A percentile compares a stretch with the other conserved stretches of the same genome.
Evolutionary conservation across 2,329 filamentous ascomycete species (phyloP).

Genomic region (Neofusicoccum ribis): DNA sequence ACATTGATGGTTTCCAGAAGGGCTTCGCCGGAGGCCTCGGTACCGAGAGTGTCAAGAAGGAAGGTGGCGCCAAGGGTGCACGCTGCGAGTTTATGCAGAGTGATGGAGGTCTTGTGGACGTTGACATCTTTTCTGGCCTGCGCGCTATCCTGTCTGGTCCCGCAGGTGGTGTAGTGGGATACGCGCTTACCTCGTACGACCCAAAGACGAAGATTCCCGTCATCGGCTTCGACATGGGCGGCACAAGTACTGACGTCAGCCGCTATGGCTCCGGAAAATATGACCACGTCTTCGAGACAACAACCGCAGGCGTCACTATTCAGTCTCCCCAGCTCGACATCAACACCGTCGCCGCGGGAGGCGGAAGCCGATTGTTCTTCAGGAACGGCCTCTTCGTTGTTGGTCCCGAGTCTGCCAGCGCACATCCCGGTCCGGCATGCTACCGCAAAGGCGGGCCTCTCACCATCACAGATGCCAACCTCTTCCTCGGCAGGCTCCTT

Average conservation of each 20-base stretch:
- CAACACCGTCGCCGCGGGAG: conserved; percentile 90
- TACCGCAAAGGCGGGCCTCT: conserved; percentile 87
- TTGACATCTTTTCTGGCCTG: conserved; percentile 79
- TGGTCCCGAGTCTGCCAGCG: conserved; percentile 83
- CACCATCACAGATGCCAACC: conserved; percentile 85
- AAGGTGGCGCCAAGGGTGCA: conserved; percentile 66
- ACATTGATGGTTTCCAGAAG: conserved; percentile 73
- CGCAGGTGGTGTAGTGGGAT: conserved; percentile 90
- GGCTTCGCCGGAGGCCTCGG: conserved; percentile 82
- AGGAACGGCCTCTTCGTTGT: conserved; percentile 88
- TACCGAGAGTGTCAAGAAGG: conserved; percentile 68
- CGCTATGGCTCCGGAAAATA: conserved; percentile 80
- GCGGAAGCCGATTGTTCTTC: conserved; percentile 82
- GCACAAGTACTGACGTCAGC: conserved; percentile 88
- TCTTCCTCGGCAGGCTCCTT: conserved; percentile 74
- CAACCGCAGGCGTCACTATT: conserved; percentile 89
- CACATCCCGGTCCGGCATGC: conserved; percentile 86
- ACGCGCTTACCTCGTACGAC: conserved; percentile 89
- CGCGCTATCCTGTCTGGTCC: conserved; percentile 86
- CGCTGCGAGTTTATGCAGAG: conserved; percentile 96
- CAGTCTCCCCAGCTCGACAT: conserved; percentile 92
- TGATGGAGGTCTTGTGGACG: conserved; percentile 70
- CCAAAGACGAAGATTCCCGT: conserved; percentile 77
- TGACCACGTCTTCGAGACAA: conserved; percentile 93
- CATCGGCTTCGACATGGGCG: conserved; percentile 96